Base-by-base conservation (phyloP, 257 asterid species). In the Nicotiana paniculata region DNA sequence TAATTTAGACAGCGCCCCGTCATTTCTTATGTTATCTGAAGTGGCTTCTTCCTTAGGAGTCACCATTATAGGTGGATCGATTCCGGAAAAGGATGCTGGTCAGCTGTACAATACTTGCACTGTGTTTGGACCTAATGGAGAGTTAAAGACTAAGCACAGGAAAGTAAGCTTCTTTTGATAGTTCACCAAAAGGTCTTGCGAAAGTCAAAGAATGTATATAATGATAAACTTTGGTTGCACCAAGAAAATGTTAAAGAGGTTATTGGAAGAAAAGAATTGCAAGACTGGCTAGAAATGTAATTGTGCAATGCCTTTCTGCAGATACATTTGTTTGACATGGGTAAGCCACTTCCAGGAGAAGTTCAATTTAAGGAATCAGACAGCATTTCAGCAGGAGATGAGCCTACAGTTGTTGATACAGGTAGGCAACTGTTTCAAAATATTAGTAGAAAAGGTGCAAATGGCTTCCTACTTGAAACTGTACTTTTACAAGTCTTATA, bases 11-110 rank as follows among this genome's bases (percentile, higher is more conserved):
- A 75, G 80, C 30, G 77, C 88, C 17, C 82, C 88, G 3, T 84
- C 89, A 39, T 70, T 78, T 58, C 78, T 82, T 69, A 89, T 85
- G 90, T 39, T 87, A 33, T 86, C 92, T 70, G 82, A 89, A 84
- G 84, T 83, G 78, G 86, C 90, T 83, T 77, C 82, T 66, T 24
- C 79, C 75, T 82, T 83, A 35, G 66, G 82, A 55, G 81, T 87
- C 37, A 85, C 87, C 30, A 43, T 89, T 43, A 75, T 89, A 69
- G 90, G 90, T 15, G 92, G 92, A 55, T 87, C 90, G 4, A 81
- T 85, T 66, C 89, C 92, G 18, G 92, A 85, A 82, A 2, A 83
- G 86, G 69, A 83, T 17, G 82, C 26, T 58, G 82, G 37, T 81
- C 84, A 37, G 35, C 79, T 89, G 79, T 88, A 86, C 79, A 89